Base-by-base conservation (phyloP, 2,329 filamentous ascomycete species). In the Neonectria coccinea region DNA sequence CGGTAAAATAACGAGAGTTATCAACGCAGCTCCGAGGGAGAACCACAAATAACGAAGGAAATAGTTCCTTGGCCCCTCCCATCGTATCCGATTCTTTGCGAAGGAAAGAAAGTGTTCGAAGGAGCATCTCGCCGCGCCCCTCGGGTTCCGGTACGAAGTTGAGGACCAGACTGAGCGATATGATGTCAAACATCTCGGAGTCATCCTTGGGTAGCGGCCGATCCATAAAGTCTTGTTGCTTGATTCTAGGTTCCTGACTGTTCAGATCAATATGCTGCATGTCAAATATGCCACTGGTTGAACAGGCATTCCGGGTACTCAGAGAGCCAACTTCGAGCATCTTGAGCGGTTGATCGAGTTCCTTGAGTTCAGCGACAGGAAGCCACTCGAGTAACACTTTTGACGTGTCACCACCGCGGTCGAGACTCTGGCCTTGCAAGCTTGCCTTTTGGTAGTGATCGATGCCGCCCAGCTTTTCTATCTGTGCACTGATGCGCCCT, bases 221-320 rank as follows among this genome's bases (percentile, higher is more conserved):
- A 70, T 93, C 82, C 94, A 99, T 97, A 75, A 99, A 98, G 78
- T 99, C 93, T 76, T 97, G 93, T 78, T 97, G 89, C 62, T 89
- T 76, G 69, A 99, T 99, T 0, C 89, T 90, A 1, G 90, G 84
- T 51, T 90, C 90, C 75, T 97, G 93, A 64, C 94, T 96, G 79
- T 97, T 92, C 60, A 99, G 82, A 76, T 99, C 96, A 76, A 99
- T 97, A 68, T 94, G 88, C 66, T 90, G 87, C 72, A 97, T 88
- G 39, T 91, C 83, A 72, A 98, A 92, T 47, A 86, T 76, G 7
- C 84, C 84, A 66, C 91, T 91, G 65, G 83, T 87, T 1, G 94
- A 95, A 78, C 94, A 97, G 14, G 91, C 91, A 77, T 99, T 99
- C 42, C 86, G 86, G 3, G 89, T 92, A 70, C 93, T 97, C 56